These are phyloP conservation scores for Fusarium dimerum DNA, from an alignment of 2,329 filamentous ascomycete species.

Conservation along the genomic window DNA sequence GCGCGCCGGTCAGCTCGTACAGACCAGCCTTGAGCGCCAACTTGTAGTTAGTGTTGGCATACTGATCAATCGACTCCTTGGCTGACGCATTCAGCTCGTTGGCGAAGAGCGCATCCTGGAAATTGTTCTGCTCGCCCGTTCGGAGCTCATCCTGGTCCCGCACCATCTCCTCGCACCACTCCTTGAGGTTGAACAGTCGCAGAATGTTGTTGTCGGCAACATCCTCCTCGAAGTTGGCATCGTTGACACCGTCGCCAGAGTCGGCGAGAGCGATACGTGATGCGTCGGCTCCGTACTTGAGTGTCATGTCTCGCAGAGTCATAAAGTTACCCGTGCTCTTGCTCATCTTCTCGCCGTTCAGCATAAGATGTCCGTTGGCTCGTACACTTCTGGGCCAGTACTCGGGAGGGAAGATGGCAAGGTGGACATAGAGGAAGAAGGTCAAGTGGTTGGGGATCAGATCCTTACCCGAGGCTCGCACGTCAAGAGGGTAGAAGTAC, in stretches of 20 bases:
- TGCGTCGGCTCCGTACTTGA: constrained; percentile 94
- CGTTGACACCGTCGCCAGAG: constrained; percentile 89
- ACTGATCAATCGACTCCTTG: constrained; percentile 76
- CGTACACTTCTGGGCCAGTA: constrained; percentile 89
- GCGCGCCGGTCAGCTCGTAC: constrained; percentile 87
- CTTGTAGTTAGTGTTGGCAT: constrained; percentile 74
- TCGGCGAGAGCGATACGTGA: constrained; percentile 90
- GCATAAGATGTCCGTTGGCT: constrained; percentile 87
- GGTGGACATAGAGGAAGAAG: constrained; percentile 92
- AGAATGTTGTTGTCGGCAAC: constrained; percentile 92
- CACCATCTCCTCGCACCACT: constrained; percentile 88
- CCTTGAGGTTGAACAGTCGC: constrained; percentile 75
- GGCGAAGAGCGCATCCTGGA: constrained; percentile 87
- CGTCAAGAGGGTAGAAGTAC: constrained; percentile 94
- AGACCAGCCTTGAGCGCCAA: constrained; percentile 82
- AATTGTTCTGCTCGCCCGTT: constrained; percentile 70
- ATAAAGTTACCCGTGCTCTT: constrained; percentile 98
- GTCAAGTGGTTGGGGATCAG: constrained; percentile 92
- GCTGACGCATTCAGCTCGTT: constrained; percentile 90
- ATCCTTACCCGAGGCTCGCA: constrained; percentile 89
- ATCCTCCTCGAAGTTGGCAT: constrained; percentile 96
- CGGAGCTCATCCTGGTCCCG: constrained; percentile 70
- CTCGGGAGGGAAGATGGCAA: constrained; percentile 82
- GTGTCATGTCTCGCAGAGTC: constrained; percentile 80
- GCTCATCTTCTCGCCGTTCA: constrained; percentile 98